Conservation (phyloP, 164 flowering plant genomes). For the Dillenia turbinata region DNA sequence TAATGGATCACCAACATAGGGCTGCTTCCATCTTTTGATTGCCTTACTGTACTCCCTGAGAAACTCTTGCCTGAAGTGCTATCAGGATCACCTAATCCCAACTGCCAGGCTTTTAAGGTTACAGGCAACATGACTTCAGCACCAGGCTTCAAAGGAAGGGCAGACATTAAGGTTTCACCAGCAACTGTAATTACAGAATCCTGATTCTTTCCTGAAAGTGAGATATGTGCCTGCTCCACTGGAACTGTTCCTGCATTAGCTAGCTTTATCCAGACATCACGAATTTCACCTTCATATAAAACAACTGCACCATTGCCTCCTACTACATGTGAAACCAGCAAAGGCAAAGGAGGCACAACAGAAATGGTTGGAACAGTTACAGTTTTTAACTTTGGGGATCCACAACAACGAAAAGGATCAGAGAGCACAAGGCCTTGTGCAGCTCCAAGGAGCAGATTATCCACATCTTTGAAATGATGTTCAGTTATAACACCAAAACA, state of each 20-base stretch:
- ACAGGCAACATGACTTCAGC: conserved; percentile 77
- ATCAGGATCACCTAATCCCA: conserved; percentile 56
- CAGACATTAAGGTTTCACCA: conserved; percentile 59
- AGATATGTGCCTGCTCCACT: conserved; percentile 88
- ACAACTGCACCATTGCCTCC: conserved; percentile 92
- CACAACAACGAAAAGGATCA: conserved; percentile 94
- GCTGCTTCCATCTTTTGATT: conserved; percentile 75
- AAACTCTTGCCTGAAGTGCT: conserved; percentile 40
- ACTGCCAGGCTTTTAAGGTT: conserved; percentile 92
- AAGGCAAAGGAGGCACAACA: conserved; percentile 78
- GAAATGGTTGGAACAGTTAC: conserved; percentile 69
- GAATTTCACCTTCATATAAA: conserved; percentile 97
- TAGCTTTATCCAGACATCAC: conserved; percentile 75
- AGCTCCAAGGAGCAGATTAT: conserved; percentile 87
- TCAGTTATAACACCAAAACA: conserved; percentile 97
- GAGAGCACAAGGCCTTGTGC: conserved; percentile 97
- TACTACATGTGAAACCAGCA: conserved; percentile 77
- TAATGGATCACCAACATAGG: conserved; percentile 86
- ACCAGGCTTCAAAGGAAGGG: conserved; percentile 93
- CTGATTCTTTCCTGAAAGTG: conserved; percentile 91
- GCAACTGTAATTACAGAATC: conserved; percentile 77
- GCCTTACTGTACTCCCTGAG: conserved; percentile 46
- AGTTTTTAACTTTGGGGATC: conserved; percentile 67
- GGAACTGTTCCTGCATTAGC: conserved; percentile 98
- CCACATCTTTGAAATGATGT: conserved; percentile 90